Percentiles rank a stretch among this genome's conserved stretches.
phyloP scores from a whole-genome alignment of 2,329 filamentous ascomycete genomes.

The Dothideomycetidae sp. region DNA sequence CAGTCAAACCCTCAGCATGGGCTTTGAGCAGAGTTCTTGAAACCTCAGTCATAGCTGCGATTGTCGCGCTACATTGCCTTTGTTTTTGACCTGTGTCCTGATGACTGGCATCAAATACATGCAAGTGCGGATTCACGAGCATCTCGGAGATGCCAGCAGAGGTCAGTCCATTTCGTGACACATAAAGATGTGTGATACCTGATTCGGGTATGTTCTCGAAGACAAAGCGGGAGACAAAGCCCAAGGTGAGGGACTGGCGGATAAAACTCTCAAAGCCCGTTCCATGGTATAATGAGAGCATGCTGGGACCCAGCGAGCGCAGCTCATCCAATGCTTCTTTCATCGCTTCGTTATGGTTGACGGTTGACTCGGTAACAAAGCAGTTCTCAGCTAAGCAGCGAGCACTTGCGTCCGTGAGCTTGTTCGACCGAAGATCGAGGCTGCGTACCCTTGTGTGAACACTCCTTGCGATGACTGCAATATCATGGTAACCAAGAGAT shows the following conservation, averaged over 20 bases:
- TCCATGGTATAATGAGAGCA: slow-evolving; percentile 27
- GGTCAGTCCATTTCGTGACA: slow-evolving; percentile 41
- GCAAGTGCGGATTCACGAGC: slow-evolving; percentile 36
- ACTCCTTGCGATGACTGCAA: slow-evolving; percentile 37
- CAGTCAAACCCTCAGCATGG: slow-evolving; percentile 36
- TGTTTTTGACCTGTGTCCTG: neutral
- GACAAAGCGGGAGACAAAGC: slow-evolving; percentile 38
- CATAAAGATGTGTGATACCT: slow-evolving; percentile 47
- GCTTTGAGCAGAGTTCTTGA: slow-evolving; percentile 35
- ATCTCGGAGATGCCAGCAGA: slow-evolving; percentile 42
- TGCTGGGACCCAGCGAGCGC: slow-evolving; percentile 26
- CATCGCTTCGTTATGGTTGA: slow-evolving; percentile 8
- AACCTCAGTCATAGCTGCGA: too few species aligned
- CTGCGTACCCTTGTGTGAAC: slow-evolving; percentile 40
- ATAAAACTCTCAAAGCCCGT: slow-evolving; percentile 40
- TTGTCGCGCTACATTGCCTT: neutral
- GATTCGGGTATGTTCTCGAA: slow-evolving; percentile 40
- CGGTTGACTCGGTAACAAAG: slow-evolving; percentile 21
- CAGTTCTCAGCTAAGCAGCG: slow-evolving; percentile 38
- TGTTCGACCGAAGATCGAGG: slow-evolving; percentile 43
- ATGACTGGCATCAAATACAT: slow-evolving; percentile 42
- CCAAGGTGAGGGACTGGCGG: slow-evolving; percentile 33
- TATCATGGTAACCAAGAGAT: slow-evolving; percentile 38
- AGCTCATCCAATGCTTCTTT: slow-evolving; percentile 11
- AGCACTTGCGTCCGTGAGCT: slow-evolving; percentile 41